Evolutionary conservation across 805 yeast genomes (phyloP).

Genomic region (Zygotorulaspora sp.): DNA sequence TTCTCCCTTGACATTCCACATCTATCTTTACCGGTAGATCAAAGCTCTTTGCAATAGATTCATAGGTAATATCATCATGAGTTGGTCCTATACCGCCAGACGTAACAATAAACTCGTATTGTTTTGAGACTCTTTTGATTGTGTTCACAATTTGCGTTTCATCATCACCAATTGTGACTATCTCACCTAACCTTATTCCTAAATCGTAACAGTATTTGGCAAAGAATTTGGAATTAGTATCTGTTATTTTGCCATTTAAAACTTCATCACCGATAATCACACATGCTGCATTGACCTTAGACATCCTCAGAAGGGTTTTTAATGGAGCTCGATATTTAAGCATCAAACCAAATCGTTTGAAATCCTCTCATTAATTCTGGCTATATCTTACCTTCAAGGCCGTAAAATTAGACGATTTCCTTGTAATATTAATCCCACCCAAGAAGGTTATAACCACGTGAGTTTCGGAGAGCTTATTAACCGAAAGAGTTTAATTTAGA

Average conservation of each 20-base stretch:
- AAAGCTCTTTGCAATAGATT: slow-evolving; percentile 64
- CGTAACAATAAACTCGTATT: slow-evolving; percentile 65
- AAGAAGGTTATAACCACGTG: no score
- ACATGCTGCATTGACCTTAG: slow-evolving; percentile 33
- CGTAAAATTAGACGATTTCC: no score
- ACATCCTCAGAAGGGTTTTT: slow-evolving; percentile 15
- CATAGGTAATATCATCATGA: slow-evolving; percentile 85
- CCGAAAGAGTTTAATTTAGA: no score
- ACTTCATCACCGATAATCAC: slow-evolving; percentile 78
- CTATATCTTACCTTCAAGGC: no score
- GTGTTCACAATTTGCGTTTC: slow-evolving; percentile 56
- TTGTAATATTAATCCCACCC: no score
- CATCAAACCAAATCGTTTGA: slow-evolving; percentile 4
- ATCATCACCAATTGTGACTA: slow-evolving; percentile 76
- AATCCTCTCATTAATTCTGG: no score
- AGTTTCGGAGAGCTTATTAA: no score
- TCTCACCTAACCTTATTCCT: slow-evolving; percentile 62
- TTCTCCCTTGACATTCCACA: slow-evolving; percentile 52
- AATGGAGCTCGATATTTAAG: slow-evolving; percentile 3
- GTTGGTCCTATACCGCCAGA: slow-evolving; percentile 75
- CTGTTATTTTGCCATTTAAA: slow-evolving; percentile 76
- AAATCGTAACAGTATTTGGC: slow-evolving; percentile 64
- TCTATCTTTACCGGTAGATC: slow-evolving; percentile 49
- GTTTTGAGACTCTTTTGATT: slow-evolving; percentile 40
- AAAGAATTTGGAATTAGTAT: slow-evolving; percentile 69